A percentile compares a stretch with the other conserved stretches of the same genome.
Evolutionary conservation across 805 yeast species (phyloP).

Genomic region (Starmerella riodocensis): DNA sequence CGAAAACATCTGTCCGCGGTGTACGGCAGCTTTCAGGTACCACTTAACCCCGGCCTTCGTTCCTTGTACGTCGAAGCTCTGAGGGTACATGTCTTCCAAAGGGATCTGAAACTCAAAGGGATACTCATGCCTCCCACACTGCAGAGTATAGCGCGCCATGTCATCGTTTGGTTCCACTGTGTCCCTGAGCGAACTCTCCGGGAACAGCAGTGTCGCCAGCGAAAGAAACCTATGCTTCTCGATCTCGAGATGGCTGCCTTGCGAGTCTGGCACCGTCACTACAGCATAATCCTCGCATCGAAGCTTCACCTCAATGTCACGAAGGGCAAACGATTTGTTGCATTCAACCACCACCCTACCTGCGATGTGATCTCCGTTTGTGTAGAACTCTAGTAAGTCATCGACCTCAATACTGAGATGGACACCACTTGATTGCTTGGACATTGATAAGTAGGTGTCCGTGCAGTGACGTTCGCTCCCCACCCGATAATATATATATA

Average conservation of each 20-base stretch:
- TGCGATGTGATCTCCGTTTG: conserved; percentile 16
- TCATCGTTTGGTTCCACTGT: not conserved
- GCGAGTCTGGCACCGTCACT: conserved; percentile 19
- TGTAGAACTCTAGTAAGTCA: conserved; percentile 9
- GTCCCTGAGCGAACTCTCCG: conserved; percentile 2
- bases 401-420: conserved; percentile 7
- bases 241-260: conserved; percentile 17
- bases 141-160: conserved; percentile 12
- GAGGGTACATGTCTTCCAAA: conserved; percentile 10
- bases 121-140: conserved; percentile 12
- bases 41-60: conserved; percentile 14
- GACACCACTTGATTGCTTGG: conserved; percentile 2
- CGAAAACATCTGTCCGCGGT: conserved; percentile 13
- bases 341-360: conserved; percentile 13
- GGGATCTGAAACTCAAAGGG: conserved; percentile 18
- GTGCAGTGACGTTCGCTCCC: too few species aligned
- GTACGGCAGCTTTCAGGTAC: conserved; percentile 17
- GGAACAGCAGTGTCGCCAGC: conserved; percentile 9
- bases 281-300: conserved; percentile 19
- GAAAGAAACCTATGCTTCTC: conserved; percentile 14
- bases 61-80: conserved; percentile 8
- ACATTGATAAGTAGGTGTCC: too few species aligned
- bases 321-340: conserved; percentile 8
- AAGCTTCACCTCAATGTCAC: conserved; percentile 14
- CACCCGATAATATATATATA: too few species aligned